Conservation (phyloP, 2,329 filamentous ascomycete genomes). For the Botrytis aclada region DNA sequence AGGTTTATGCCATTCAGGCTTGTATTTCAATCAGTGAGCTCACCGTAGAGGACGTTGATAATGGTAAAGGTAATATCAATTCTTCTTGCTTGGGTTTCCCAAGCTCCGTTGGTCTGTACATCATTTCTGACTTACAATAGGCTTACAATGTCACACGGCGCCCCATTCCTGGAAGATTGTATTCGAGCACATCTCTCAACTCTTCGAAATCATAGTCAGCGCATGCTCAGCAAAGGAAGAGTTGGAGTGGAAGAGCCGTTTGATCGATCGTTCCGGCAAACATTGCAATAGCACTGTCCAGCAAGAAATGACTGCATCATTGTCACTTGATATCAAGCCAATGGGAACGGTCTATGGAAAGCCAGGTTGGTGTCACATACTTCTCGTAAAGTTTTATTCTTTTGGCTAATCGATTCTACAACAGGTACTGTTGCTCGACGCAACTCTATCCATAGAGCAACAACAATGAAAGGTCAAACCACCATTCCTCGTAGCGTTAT, state of each 20-base stretch:
- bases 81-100: too few species aligned
- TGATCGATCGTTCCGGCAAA: constrained; percentile 52
- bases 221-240: constrained; percentile 82
- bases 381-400: not conserved
- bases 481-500: constrained; percentile 72
- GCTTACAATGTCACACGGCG: constrained; percentile 81
- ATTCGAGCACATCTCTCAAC: constrained; percentile 72
- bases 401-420: not conserved
- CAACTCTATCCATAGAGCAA: constrained; percentile 76
- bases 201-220: constrained; percentile 83
- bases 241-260: constrained; percentile 70
- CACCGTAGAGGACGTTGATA: constrained; percentile 69
- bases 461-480: constrained; percentile 64
- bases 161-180: constrained; percentile 89
- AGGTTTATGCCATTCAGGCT: constrained; percentile 69
- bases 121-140: constrained; percentile 44
- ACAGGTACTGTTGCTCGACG: constrained; percentile 60
- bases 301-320: constrained; percentile 55
- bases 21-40: constrained; percentile 66
- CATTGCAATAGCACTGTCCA: constrained; percentile 48
- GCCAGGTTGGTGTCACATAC: constrained; percentile 48
- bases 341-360: constrained; percentile 74
- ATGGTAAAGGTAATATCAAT: constrained; percentile 59
- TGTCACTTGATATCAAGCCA: constrained; percentile 68
- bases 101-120: not conserved